A percentile compares a stretch with the other conserved stretches of the same genome.
phyloP scores from a whole-genome alignment of 352 stramenopile species.

The Nothophytophthora sp. region DNA sequence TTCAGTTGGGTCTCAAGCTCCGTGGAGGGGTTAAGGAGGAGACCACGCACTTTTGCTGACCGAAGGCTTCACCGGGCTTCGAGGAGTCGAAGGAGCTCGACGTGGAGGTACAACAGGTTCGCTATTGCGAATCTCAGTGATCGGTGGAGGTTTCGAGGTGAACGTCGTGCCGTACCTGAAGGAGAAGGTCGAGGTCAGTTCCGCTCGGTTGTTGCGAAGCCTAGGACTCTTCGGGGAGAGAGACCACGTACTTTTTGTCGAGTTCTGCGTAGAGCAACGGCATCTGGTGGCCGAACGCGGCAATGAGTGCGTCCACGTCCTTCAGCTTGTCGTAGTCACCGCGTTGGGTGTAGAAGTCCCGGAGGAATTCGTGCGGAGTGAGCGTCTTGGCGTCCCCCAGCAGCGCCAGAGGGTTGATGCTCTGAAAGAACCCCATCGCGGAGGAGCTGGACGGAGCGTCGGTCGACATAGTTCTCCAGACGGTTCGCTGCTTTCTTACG shows the following conservation, averaged over 20 bases:
- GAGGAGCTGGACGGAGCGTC: constrained; percentile 11
- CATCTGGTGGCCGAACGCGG: constrained; percentile 53
- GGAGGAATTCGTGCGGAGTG: constrained; percentile 62
- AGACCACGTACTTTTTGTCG: constrained; percentile 58
- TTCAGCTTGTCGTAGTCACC: constrained; percentile 66
- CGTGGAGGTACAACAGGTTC: constrained; percentile 23
- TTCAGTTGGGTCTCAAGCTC: constrained; percentile 1
- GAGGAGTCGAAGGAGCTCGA: constrained; percentile 23
- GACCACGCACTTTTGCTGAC: constrained; percentile 78
- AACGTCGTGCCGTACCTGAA: constrained; percentile 72
- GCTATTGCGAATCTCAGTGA: constrained; percentile 32
- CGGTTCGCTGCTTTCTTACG: too few relatives aligned
- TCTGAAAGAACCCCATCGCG: constrained; percentile 44
- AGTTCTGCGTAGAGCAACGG: constrained; percentile 59
- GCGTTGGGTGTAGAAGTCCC: constrained; percentile 72
- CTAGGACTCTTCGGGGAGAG: neutral
- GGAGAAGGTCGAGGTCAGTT: too few relatives aligned
- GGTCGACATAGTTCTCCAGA: constrained; percentile 13
- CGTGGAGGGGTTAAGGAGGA: too few relatives aligned
- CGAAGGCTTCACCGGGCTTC: constrained; percentile 34
- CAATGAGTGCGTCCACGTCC: constrained; percentile 66
- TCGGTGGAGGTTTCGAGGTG: constrained; percentile 43
- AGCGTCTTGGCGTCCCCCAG: constrained; percentile 55
- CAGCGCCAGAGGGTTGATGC: constrained; percentile 55
- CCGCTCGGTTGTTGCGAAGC: neutral